Evolutionary conservation across 257 asterid species (phyloP).

Genomic region (Primulina tabacum): DNA sequence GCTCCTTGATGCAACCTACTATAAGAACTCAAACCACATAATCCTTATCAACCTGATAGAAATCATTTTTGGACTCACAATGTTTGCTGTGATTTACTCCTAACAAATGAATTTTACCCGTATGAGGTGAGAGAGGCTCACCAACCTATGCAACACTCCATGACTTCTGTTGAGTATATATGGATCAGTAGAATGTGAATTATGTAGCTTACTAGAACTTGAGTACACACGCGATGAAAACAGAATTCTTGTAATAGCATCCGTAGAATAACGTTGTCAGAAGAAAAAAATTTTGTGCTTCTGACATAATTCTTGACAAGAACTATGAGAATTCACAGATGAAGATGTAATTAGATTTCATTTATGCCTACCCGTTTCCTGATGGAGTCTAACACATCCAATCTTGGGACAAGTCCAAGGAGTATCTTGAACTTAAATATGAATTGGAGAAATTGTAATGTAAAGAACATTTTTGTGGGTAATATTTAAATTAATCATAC

Average conservation of each 20-base stretch:
- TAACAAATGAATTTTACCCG: too few species aligned
- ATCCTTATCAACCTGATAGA: too few species aligned
- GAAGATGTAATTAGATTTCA: too few species aligned
- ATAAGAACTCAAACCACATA: too few species aligned
- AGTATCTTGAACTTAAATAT: too few species aligned
- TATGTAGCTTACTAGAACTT: neutral
- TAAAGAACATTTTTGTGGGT: neutral
- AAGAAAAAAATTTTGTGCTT: neutral
- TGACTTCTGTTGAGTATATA: neutral
- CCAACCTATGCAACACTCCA: neutral
- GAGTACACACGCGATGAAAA: neutral
- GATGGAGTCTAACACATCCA: neutral
- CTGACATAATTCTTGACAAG: too few species aligned
- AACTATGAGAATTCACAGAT: too few species aligned
- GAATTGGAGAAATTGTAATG: neutral
- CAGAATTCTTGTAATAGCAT: neutral
- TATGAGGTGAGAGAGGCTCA: neutral
- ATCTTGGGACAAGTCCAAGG: neutral
- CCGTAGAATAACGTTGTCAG: neutral
- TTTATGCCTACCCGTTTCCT: too few species aligned
- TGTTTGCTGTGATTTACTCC: too few species aligned
- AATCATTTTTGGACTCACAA: too few species aligned
- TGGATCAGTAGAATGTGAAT: neutral
- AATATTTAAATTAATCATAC: too few species aligned
- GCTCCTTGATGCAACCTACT: neutral